Percentiles rank a stretch among this genome's conserved stretches.
These are phyloP conservation scores for Candida taoyuanica DNA, from an alignment of 805 yeast genomes.

Conservation along the genomic window DNA sequence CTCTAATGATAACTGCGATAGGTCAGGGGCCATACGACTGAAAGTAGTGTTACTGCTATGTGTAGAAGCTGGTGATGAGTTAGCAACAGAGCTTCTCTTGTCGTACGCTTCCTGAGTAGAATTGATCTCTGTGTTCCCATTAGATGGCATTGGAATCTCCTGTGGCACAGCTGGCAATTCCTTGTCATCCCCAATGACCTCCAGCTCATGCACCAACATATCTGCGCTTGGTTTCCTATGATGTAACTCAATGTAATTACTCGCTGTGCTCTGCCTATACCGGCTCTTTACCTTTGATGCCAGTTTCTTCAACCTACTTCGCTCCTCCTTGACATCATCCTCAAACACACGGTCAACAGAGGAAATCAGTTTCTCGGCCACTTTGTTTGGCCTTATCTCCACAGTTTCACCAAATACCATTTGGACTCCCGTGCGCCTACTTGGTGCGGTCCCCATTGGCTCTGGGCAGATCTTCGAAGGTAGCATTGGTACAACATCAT, in stretches of 20 bases:
- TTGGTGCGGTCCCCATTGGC: neutral
- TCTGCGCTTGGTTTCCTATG: slow-evolving; percentile 8
- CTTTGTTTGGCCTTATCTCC: neutral
- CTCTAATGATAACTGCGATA: slow-evolving; percentile 2
- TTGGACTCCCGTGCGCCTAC: neutral
- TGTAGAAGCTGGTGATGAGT: too few species aligned
- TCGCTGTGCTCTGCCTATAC: slow-evolving; percentile 13
- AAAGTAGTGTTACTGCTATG: too few species aligned
- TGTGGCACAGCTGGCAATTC: slow-evolving; percentile 4
- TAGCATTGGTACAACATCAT: slow-evolving; percentile 22
- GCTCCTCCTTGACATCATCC: slow-evolving; percentile 21
- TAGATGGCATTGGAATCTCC: too few species aligned
- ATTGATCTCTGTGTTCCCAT: too few species aligned
- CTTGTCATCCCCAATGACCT: slow-evolving; percentile 2
- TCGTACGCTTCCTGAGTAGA: too few species aligned
- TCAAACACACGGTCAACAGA: slow-evolving; percentile 24
- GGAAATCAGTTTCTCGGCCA: slow-evolving; percentile 13
- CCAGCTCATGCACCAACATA: slow-evolving; percentile 8
- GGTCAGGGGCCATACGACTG: slow-evolving; percentile 7
- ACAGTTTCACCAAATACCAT: slow-evolving; percentile 1
- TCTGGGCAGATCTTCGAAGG: slow-evolving; percentile 11
- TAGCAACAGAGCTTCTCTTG: too few species aligned
- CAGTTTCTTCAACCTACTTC: slow-evolving; percentile 17
- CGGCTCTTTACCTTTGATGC: slow-evolving; percentile 22
- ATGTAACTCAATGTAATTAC: slow-evolving; percentile 4